These are phyloP conservation scores for Coniochaeta sp. DNA, from an alignment of 2,329 filamentous ascomycete genomes.

Conservation along the genomic window DNA sequence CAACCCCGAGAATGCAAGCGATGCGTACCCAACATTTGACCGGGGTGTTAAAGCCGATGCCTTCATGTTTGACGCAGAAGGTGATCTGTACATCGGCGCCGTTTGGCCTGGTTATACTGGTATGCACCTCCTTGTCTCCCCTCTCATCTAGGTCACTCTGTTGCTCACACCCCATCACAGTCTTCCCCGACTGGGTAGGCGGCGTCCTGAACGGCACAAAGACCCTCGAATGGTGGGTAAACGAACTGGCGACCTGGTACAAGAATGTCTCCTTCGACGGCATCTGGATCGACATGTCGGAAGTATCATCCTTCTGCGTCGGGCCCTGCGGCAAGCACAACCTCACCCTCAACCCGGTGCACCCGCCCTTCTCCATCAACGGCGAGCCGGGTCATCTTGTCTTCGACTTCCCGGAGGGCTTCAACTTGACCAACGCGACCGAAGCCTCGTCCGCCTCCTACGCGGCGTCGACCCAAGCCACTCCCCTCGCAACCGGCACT, in stretches of 20 bases:
- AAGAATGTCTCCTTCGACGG: conserved; percentile 41
- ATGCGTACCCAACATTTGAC: conserved; percentile 56
- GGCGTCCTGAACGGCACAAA: conserved; percentile 53
- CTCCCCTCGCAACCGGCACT: not conserved
- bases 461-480: conserved; percentile 30
- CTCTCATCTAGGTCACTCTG: not conserved
- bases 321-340: conserved; percentile 65
- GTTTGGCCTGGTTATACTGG: conserved; percentile 68
- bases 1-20: conserved; percentile 60
- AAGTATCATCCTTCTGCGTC: conserved; percentile 56
- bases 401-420: conserved; percentile 60
- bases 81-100: conserved; percentile 48
- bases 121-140: conserved; percentile 10
- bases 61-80: conserved; percentile 52
- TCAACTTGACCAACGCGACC: conserved; percentile 61
- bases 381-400: conserved; percentile 56
- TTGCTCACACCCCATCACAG: conserved; percentile 20
- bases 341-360: conserved; percentile 59
- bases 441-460: conserved; percentile 56
- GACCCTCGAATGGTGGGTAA: conserved; percentile 62
- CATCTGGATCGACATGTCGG: conserved; percentile 54
- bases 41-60: conserved; percentile 50
- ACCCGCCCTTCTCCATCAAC: conserved; percentile 58
- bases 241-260: conserved; percentile 53
- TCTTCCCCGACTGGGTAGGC: conserved; percentile 65